phyloP scores from a whole-genome alignment of 2,329 filamentous ascomycete species.

The Penicillium fuscoglaucum region DNA sequence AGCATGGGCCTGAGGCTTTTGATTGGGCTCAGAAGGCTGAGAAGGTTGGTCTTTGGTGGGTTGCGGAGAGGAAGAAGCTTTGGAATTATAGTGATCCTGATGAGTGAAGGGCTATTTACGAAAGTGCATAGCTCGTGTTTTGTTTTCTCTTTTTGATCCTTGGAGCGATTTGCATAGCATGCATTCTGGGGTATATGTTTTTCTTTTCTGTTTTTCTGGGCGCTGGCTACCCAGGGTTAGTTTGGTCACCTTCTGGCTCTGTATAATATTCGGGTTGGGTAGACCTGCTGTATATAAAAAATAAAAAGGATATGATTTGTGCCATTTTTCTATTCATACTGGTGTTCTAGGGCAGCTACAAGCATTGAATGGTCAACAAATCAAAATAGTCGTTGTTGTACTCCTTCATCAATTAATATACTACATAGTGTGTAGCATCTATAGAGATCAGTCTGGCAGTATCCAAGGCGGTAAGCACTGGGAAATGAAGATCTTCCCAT shows the following conservation, averaged over 20 bases:
- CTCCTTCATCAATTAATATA: neutral
- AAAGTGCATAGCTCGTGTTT: neutral
- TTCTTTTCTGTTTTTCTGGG: neutral
- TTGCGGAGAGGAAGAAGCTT: conserved; percentile 35
- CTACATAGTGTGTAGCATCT: too few relatives aligned
- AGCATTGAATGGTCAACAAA: neutral
- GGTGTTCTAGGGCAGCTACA: neutral
- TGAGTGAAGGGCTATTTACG: neutral
- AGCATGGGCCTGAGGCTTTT: conserved; percentile 34
- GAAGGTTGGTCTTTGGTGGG: conserved; percentile 41
- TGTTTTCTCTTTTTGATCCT: neutral
- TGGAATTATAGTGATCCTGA: conserved; percentile 22
- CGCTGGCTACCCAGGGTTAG: neutral
- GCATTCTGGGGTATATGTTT: neutral
- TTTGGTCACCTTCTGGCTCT: neutral
- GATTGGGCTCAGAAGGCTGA: conserved; percentile 40
- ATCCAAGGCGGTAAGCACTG: neutral
- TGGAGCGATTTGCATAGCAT: conserved; percentile 5
- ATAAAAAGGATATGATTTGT: neutral
- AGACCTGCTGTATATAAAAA: neutral
- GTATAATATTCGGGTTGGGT: neutral
- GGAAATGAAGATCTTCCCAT: neutral
- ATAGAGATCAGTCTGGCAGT: neutral
- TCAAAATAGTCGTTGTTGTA: neutral
- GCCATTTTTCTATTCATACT: neutral